Evolutionary conservation across 2,329 filamentous ascomycete species (phyloP).

Genomic region (Stachybotrys elegans): DNA sequence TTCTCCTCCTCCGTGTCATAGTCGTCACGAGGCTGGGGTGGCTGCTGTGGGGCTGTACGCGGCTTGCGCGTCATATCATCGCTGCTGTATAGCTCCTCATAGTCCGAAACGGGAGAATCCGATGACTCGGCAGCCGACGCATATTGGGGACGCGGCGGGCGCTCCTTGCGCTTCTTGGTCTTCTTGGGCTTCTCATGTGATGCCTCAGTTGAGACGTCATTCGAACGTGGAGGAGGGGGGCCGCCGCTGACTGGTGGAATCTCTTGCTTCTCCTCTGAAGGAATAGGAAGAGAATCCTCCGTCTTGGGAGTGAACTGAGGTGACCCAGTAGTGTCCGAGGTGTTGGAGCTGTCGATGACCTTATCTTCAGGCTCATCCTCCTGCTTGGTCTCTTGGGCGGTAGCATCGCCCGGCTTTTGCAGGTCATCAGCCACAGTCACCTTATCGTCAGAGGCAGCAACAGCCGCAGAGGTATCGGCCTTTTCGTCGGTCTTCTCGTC

Average conservation of each 20-base stretch:
- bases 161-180: constrained; percentile 7
- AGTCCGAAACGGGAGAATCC: constrained; percentile 55
- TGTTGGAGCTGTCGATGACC: constrained; percentile 14
- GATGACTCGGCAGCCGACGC: constrained; percentile 51
- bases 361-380: constrained; percentile 10
- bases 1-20: constrained; percentile 55
- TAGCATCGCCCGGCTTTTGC: constrained; percentile 10
- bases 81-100: constrained; percentile 53
- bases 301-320: constrained; percentile 27
- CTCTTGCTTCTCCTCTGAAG: constrained; percentile 24
- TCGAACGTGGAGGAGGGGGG: constrained; percentile 15
- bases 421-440: constrained; percentile 7
- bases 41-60: constrained; percentile 30
- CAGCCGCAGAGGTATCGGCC: too few species aligned
- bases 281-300: constrained; percentile 17
- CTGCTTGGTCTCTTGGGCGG: constrained; percentile 8
- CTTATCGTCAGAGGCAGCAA: too few species aligned
- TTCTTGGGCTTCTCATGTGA: constrained; percentile 7
- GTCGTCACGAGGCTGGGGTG: constrained; percentile 26
- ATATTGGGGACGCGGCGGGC: constrained; percentile 23
- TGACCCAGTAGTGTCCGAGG: constrained; percentile 24
- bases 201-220: too few species aligned
- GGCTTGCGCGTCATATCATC: constrained; percentile 53
- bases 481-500: constrained; percentile 7
- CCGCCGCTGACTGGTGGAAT: constrained; percentile 24